A percentile compares a stretch with the other conserved stretches of the same genome.
These are phyloP conservation scores for Russula virescens DNA, from an alignment of 768 basidiomycete genomes.

Conservation along the genomic window DNA sequence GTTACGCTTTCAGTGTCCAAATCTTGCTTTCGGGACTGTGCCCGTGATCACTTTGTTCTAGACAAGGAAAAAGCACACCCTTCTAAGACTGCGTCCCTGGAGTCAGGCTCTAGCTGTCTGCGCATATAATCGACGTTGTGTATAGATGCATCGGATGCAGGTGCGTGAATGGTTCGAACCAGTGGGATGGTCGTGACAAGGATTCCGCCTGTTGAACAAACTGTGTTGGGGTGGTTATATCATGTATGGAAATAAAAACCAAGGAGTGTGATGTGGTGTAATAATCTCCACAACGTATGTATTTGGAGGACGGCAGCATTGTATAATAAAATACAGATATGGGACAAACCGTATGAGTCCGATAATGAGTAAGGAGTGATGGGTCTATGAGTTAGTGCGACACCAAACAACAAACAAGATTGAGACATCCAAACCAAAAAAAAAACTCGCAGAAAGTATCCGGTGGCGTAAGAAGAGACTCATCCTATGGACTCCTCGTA, in stretches of 20 bases:
- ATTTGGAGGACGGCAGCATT: neutral
- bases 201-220: neutral
- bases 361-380: neutral
- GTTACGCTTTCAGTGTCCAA: too few species aligned
- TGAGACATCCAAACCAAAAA: neutral
- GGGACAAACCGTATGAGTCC: neutral
- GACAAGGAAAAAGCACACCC: too few species aligned
- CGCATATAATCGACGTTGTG: too few species aligned
- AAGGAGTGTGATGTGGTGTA: neutral
- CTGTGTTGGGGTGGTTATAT: neutral
- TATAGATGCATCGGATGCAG: too few species aligned
- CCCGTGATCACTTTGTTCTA: too few species aligned
- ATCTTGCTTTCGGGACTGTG: too few species aligned
- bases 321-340: neutral
- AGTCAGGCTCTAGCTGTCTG: too few species aligned
- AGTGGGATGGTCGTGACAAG: neutral
- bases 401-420: neutral
- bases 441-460: neutral
- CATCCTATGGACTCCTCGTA: slow-evolving; percentile 31
- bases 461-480: slow-evolving; percentile 16
- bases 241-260: neutral
- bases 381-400: neutral
- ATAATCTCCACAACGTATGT: neutral
- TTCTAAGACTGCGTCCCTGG: too few species aligned
- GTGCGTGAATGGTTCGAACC: too few species aligned